These are phyloP conservation scores for Diaporthe batatas DNA, from an alignment of 2,329 filamentous ascomycete genomes.

Conservation along the genomic window DNA sequence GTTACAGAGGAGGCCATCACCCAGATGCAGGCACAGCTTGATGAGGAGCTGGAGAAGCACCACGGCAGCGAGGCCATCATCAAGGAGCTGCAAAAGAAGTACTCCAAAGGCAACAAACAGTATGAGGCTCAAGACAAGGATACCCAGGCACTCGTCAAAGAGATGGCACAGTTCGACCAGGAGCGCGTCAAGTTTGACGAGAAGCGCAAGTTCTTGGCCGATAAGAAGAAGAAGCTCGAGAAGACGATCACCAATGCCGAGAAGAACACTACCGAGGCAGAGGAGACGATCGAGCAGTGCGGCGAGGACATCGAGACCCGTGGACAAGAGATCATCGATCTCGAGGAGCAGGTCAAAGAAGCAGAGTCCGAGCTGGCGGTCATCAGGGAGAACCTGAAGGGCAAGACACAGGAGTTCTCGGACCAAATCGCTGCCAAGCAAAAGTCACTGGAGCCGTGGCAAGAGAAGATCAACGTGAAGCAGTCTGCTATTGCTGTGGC, in stretches of 20 bases:
- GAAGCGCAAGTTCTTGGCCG: slow-evolving; percentile 92
- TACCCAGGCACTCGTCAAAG: slow-evolving; percentile 82
- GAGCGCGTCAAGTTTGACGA: slow-evolving; percentile 98
- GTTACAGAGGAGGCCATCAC: slow-evolving; percentile 90
- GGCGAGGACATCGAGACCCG: slow-evolving; percentile 83
- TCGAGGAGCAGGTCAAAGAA: slow-evolving; percentile 80
- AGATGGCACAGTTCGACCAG: slow-evolving; percentile 94
- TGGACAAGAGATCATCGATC: slow-evolving; percentile 77
- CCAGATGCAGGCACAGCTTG: slow-evolving; percentile 90
- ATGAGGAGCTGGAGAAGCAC: slow-evolving; percentile 91
- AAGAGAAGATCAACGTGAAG: slow-evolving; percentile 96
- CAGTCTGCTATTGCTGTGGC: slow-evolving; percentile 94
- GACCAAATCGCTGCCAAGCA: slow-evolving; percentile 94
- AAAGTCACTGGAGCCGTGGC: slow-evolving; percentile 95
- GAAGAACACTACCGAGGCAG: slow-evolving; percentile 79
- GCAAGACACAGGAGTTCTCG: slow-evolving; percentile 94
- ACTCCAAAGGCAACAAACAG: slow-evolving; percentile 85
- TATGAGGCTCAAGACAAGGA: slow-evolving; percentile 87
- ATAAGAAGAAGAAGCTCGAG: slow-evolving; percentile 95
- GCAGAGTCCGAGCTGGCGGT: slow-evolving; percentile 86
- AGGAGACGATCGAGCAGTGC: slow-evolving; percentile 83
- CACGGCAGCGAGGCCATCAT: slow-evolving; percentile 91
- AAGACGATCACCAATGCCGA: slow-evolving; percentile 86
- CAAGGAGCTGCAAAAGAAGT: slow-evolving; percentile 87
- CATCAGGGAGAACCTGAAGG: slow-evolving; percentile 91